Evolutionary conservation across 805 yeast genomes (phyloP).

Genomic region (Pichia membranifaciens): DNA sequence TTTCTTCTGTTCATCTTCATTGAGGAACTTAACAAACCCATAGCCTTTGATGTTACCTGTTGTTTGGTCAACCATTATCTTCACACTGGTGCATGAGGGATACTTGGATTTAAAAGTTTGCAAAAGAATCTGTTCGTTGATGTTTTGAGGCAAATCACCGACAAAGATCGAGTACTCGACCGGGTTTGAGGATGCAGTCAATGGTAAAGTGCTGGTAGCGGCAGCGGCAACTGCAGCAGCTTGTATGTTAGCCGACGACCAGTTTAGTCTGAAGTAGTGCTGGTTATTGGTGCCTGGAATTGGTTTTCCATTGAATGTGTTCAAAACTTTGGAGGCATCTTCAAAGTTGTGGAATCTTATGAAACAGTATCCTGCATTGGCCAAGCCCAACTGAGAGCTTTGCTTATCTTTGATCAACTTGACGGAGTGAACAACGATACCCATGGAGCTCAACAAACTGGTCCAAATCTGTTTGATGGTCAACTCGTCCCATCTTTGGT

Average conservation of each 20-base stretch:
- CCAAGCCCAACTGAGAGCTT: conserved; percentile 27
- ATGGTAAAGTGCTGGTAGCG: conserved; percentile 11
- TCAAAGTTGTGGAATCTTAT: conserved; percentile 60
- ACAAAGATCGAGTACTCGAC: conserved; percentile 69
- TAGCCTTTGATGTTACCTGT: conserved; percentile 76
- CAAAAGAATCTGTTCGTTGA: conserved; percentile 58
- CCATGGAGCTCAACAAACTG: conserved; percentile 45
- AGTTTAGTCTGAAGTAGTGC: conserved; percentile 61
- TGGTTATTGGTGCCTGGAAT: conserved; percentile 59
- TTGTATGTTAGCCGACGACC: conserved; percentile 52
- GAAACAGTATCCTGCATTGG: conserved; percentile 75
- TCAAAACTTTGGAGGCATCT: conserved; percentile 60
- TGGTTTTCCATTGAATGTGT: conserved; percentile 55
- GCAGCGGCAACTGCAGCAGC: conserved; percentile 20
- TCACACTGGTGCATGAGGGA: conserved; percentile 70
- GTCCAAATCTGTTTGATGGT: conserved; percentile 66
- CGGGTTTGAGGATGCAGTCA: conserved; percentile 11
- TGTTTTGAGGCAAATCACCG: conserved; percentile 74
- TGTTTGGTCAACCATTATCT: conserved; percentile 67
- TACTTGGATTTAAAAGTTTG: conserved; percentile 63
- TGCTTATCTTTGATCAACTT: conserved; percentile 68
- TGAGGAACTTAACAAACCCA: conserved; percentile 79
- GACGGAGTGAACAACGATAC: conserved; percentile 43
- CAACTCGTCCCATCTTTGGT: conserved; percentile 75
- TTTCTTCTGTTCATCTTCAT: conserved; percentile 60